Evolutionary conservation across 176 grass and related monocot genomes (phyloP).

Genomic region (Sorghum bicolor): DNA sequence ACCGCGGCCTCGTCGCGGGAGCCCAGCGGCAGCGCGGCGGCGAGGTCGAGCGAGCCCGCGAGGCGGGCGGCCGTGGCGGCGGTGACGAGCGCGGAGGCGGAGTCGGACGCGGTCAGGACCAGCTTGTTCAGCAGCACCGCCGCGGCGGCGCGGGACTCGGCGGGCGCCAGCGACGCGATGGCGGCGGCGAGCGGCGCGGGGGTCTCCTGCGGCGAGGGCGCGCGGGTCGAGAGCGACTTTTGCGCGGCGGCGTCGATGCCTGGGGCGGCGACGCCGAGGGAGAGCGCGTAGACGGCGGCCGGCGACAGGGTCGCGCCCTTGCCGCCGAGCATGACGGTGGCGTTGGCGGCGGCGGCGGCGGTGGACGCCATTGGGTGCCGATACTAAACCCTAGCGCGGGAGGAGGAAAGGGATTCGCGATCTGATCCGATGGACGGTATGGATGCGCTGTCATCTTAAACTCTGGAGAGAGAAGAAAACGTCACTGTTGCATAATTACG

Average conservation of each 20-base stretch:
- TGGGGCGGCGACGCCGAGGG: slow-evolving; percentile 32
- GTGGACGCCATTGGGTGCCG: neutral
- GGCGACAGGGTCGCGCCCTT: slow-evolving; percentile 60
- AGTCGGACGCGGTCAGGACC: slow-evolving; percentile 49
- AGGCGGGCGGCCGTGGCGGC: slow-evolving; percentile 42
- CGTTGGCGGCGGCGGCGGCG: slow-evolving; percentile 29
- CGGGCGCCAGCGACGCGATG: slow-evolving; percentile 15
- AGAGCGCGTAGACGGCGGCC: slow-evolving; percentile 52
- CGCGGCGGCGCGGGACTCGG: slow-evolving; percentile 57
- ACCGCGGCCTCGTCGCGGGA: slow-evolving; percentile 57
- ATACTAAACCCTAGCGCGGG: slow-evolving; percentile 46
- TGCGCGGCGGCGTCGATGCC: slow-evolving; percentile 68
- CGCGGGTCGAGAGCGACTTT: slow-evolving; percentile 54
- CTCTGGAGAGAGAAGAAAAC: no score
- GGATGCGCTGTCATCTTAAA: neutral
- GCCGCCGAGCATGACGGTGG: slow-evolving; percentile 55
- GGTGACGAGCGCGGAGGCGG: slow-evolving; percentile 32
- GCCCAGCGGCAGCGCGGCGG: slow-evolving; percentile 29
- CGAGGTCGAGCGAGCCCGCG: slow-evolving; percentile 43
- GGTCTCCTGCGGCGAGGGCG: slow-evolving; percentile 25
- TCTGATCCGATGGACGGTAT: slow-evolving; percentile 16
- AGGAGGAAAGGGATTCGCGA: neutral
- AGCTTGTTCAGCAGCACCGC: slow-evolving; percentile 87
- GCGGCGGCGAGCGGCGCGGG: neutral
- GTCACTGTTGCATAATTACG: neutral